Percentiles rank a stretch among this genome's conserved stretches.
These are phyloP conservation scores for Starmerella davenportii DNA, from an alignment of 805 yeast species.

Conservation along the genomic window DNA sequence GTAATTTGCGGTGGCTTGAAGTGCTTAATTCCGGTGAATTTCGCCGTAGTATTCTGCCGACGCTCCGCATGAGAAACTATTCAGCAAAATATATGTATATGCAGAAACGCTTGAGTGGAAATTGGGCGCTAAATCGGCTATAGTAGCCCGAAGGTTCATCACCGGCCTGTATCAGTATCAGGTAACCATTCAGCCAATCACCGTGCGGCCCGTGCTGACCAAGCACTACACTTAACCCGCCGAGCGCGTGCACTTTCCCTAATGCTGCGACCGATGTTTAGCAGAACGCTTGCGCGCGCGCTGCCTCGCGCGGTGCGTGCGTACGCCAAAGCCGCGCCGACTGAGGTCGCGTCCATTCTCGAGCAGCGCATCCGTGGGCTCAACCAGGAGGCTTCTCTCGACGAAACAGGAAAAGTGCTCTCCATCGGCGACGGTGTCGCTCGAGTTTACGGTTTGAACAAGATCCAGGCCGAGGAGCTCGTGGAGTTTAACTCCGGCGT, in stretches of 20 bases:
- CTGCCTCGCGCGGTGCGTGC: slow-evolving; percentile 39
- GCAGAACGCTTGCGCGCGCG: slow-evolving; percentile 18
- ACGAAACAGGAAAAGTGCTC: slow-evolving; percentile 98
- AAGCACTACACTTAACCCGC: background rate
- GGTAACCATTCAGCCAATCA: background rate
- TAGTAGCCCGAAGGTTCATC: background rate
- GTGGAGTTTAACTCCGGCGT: slow-evolving; percentile 99
- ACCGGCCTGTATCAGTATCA: background rate
- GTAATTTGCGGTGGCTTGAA: background rate
- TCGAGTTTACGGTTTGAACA: slow-evolving; percentile 98
- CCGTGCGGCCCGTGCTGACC: background rate
- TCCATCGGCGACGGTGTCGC: slow-evolving; percentile 99
- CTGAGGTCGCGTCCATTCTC: slow-evolving; percentile 96
- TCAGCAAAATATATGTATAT: too few species aligned
- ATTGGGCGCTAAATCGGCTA: too few species aligned
- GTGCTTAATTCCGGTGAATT: too few species aligned
- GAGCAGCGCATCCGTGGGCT: slow-evolving; percentile 99
- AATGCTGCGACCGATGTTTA: background rate
- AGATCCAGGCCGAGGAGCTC: slow-evolving; percentile 98
- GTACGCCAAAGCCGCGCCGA: slow-evolving; percentile 97
- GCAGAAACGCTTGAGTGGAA: too few species aligned
- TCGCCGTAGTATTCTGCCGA: too few species aligned
- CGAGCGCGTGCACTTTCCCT: too few species aligned
- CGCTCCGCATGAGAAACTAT: too few species aligned
- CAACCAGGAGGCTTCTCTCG: slow-evolving; percentile 88